Evolutionary conservation across 2,329 filamentous ascomycete species (phyloP).

Genomic region (Endocalyx cinctus): DNA sequence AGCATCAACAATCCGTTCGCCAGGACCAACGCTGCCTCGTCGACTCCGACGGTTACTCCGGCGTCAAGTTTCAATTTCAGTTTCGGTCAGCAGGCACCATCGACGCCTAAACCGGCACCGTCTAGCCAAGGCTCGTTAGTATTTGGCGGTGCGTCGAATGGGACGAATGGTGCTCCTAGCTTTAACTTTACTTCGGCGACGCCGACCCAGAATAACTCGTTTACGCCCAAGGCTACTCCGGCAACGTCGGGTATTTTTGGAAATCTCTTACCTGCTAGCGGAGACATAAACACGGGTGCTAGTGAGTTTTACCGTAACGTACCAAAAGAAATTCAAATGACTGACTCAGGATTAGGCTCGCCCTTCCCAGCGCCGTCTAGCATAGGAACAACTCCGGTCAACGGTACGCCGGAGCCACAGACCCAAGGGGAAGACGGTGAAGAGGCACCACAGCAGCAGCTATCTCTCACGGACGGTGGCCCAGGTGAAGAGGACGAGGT

Average conservation of each 20-base stretch:
- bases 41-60: slow-evolving; percentile 18
- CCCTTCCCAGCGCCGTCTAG: slow-evolving; percentile 54
- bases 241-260: slow-evolving; percentile 19
- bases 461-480: slow-evolving; percentile 62
- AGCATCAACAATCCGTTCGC: slow-evolving; percentile 31
- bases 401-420: slow-evolving; percentile 54
- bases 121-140: slow-evolving; percentile 13
- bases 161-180: slow-evolving; percentile 21
- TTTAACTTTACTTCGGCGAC: slow-evolving; percentile 35
- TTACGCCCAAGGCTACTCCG: slow-evolving; percentile 22
- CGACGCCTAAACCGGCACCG: slow-evolving; percentile 18
- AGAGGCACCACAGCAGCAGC: slow-evolving; percentile 60
- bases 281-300: slow-evolving; percentile 14
- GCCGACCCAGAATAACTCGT: slow-evolving; percentile 21
- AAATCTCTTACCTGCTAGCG: slow-evolving; percentile 25
- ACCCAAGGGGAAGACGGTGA: slow-evolving; percentile 40
- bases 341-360: too few species aligned
- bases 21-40: slow-evolving; percentile 9
- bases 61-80: slow-evolving; percentile 21
- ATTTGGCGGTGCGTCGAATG: slow-evolving; percentile 21
- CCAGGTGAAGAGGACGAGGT: slow-evolving; percentile 70
- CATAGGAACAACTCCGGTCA: slow-evolving; percentile 55
- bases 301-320: slow-evolving; percentile 3
- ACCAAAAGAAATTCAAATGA: too few species aligned
- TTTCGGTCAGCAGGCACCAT: slow-evolving; percentile 20